Evolutionary conservation across 179 eudicot genomes (phyloP), one percentile per base, ranked within the genome.

Genomic region (Beta macrorhiza): DNA sequence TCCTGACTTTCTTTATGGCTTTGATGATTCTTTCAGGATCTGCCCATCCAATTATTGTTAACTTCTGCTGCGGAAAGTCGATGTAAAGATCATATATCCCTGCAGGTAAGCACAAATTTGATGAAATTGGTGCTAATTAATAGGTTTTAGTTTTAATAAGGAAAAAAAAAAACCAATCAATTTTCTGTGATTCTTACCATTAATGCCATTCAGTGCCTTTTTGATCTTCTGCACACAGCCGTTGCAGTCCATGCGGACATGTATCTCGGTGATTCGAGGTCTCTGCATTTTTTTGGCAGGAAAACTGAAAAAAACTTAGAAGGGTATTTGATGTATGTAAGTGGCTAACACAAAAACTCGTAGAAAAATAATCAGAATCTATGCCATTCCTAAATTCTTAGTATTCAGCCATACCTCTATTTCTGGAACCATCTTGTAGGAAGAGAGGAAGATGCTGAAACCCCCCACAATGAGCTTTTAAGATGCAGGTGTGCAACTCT

Each of bases 151-250:
- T 8, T 20, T 59, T 22, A 12, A 29, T 13, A 7, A 59, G 15
- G 13, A 15, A 29, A 5, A 45, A 2, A 22, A 63, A 9, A 7
- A 44, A 29, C 17, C 17, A 32, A 0, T 7, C 1, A 13, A 51
- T 20, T 49, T 37, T 29, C 0, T 63, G 20, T 44, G 42, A 37
- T 68, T 74, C 91, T 82, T 87, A 91, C 98, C 97, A 49, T 85
- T 83, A 55, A 94, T 87, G 49, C 96, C 91, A 51, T 90, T 85
- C 4, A 94, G 84, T n/a, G 95, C 95, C 85, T 91, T 94, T 88
- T 94, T 94, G 88, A 94, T 86, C 92, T 93, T 94, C 86, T 93
- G 98, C 71, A 93, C 92, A 49, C 98, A 94, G 44, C 97, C 98
- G 55, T 95, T 95, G 78, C 97, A 95, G 88, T 95, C 98, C 85